Base-by-base conservation (phyloP, 345 rosid genomes). In the Psidium guajava region DNA sequence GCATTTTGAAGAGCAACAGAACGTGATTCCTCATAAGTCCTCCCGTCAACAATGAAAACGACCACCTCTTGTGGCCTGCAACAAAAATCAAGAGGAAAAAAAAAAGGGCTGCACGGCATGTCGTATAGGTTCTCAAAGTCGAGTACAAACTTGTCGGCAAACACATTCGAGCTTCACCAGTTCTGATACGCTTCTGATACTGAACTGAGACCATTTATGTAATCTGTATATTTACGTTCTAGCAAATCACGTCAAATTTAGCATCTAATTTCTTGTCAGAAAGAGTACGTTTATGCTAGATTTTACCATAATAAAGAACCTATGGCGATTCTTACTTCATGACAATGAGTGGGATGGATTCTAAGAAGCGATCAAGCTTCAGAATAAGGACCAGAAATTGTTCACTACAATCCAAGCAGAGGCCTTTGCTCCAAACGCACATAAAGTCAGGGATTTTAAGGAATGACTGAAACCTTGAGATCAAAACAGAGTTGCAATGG, bases 11-110 rank as follows among this genome's bases (percentile, higher is more conserved):
- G 87, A 81, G 97, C 95, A 86, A 94, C 95, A 74, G 92, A 27
- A 18, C 18, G 15, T 13, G 95, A 91, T 89, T 97, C 99, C 91
- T 96, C 98, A 84, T 96, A 96, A 16, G 99, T 96, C 81, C 97
- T 93, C 77, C 99, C 95, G 44, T 99, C 99, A 51, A 93, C 95
- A 88, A 96, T 83, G 87, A 94, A 96, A 22, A 95, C 91, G 54
- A 96, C 86, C 87, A 93, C 99, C 81, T 97, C 98, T 86, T 36
- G 95, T 36, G 36, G 97, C 91, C 99, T 93, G 95, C 75, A 56
- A 40, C 74, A 13, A 86, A 86, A 85, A 85, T 58, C 44, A 24
- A n/a, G 25, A 85, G 36, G 15, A 51, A 2, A 12, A 58, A 58
- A 22, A 51, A 47, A 36, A 36, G 3, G 36, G 58, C 27, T 42